Conservation (phyloP, 257 asterid genomes). For the Nicotiana obtusifolia region DNA sequence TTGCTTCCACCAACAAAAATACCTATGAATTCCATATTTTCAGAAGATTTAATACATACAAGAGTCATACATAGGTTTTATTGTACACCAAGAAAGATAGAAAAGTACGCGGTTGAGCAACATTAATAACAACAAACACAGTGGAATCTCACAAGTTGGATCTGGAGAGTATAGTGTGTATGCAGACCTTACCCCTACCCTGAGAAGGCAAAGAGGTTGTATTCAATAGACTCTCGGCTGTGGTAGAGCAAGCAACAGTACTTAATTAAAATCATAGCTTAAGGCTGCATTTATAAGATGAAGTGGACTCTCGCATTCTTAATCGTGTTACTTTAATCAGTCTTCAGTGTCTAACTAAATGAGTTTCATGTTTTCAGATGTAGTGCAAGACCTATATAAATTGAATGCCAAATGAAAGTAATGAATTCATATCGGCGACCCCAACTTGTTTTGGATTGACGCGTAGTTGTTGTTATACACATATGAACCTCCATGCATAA, state of each 20-base stretch:
- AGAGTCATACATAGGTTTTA: background rate
- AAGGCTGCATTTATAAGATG: no score
- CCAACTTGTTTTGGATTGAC: background rate
- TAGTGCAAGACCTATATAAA: background rate
- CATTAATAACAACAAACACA: background rate
- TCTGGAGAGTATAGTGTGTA: no score
- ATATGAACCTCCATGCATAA: no score
- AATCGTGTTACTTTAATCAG: background rate
- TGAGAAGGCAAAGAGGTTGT: no score
- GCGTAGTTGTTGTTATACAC: no score
- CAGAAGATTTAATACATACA: background rate
- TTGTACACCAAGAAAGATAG: background rate
- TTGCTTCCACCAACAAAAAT: constrained; percentile 87
- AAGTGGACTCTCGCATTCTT: background rate
- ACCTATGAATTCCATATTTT: constrained; percentile 32
- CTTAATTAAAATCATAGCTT: no score
- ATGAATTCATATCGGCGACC: background rate
- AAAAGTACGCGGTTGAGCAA: background rate
- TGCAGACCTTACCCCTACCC: no score
- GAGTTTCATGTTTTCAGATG: background rate
- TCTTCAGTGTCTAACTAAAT: background rate
- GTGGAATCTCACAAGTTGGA: no score
- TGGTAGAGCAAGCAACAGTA: no score
- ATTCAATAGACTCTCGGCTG: no score
- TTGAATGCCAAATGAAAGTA: background rate